Base-by-base conservation (phyloP, 1,284 basidiomycete genomes). In the Blastosporella zonata region DNA sequence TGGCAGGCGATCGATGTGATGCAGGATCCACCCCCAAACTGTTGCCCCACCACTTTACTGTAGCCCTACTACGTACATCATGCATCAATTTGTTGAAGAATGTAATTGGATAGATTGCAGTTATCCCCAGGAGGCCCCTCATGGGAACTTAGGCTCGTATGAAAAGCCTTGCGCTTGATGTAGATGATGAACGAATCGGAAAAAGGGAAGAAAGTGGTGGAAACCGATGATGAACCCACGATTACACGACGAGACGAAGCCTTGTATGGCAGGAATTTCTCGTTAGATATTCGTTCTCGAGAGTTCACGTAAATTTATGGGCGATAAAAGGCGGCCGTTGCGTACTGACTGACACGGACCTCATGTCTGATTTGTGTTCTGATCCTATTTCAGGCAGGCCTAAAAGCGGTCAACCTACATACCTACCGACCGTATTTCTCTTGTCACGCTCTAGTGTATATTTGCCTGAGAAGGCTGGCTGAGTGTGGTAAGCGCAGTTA, bases 401-500 rank as follows among this genome's bases (percentile, higher is more conserved):
- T 13, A 7, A 31, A 31, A 31, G 29, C 13, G 29, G 29, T 31
- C 29, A 31, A 31, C 6, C 3, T 3, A 8, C 13, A 31, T 31
- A n/a, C 4, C 6, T 31, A 12, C 8, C 6, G 10, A 27, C 5
- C 10, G 25, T 10, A 10, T 10, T 27, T 27, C 5, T 27, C 25
- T 43, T 43, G 28, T 20, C 9, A 33, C 9, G 29, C 10, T 27
- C 25, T 44, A 9, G 9, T 27, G 25, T 44, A 15, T 35, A 9
- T 37, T 34, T 18, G n/a, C 22, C 21, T 46, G 34, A 23, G 35
- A 28, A 23, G 23, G 2, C 12, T 44, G 34, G 21, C 23, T 25
- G 38, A 35, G 46, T 36, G 46, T 36, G 29, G 40, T 33, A 34
- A 42, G 15, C 22, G 33, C 31, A 33, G 7, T 17, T 29, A 42